Evolutionary conservation across 2,329 filamentous ascomycete species (phyloP), one percentile per base, ranked within the genome.

Genomic region (Mariannaea elegans): DNA sequence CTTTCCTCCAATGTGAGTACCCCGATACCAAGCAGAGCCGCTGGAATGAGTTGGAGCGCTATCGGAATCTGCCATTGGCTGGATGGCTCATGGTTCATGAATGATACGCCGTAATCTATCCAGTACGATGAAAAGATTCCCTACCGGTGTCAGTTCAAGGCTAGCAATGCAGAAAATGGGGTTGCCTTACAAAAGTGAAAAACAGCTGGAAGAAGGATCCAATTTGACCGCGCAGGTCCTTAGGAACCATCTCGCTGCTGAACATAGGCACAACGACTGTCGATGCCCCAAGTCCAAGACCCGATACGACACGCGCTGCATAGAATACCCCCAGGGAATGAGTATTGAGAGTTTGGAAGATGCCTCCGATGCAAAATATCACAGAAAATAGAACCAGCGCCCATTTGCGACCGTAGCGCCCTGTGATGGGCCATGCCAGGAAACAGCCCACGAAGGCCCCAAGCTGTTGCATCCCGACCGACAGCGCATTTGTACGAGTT

Each of bases 61-160:
- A 87, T 78, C 1, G 83, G 84, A 24, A 86, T 78, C 70, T 85
- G 83, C 84, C 83, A 87, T 71, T 86, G 83, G 2, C 71, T 71
- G 0, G 79, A 56, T 2, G 45, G 48, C 5, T 51, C 44, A 23
- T 47, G 16, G 9, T 53, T 29, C 19, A 57, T 39, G 44, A 41
- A 47, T 4, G 47, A 49, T 4, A 55, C 59, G 1, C 50, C 59
- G 31, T 64, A 64, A 29, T 61, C 55, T 18, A 59, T 44, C 62
- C 58, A 62, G 47, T 59, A 64, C 10, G 54, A 62, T 3, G 62
- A 56, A 19, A 59, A 59, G 31, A 62, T 61, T 16, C 58, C 55
- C 57, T 62, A 16, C 24, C 4, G 12, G 36, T 14, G 39, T 36
- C 19, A 44, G 23, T 18, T 19, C 13, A 21, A 8, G 7, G 8